These are phyloP conservation scores for Trametes hirsuta DNA, from an alignment of 1,284 basidiomycete species.

Conservation along the genomic window DNA sequence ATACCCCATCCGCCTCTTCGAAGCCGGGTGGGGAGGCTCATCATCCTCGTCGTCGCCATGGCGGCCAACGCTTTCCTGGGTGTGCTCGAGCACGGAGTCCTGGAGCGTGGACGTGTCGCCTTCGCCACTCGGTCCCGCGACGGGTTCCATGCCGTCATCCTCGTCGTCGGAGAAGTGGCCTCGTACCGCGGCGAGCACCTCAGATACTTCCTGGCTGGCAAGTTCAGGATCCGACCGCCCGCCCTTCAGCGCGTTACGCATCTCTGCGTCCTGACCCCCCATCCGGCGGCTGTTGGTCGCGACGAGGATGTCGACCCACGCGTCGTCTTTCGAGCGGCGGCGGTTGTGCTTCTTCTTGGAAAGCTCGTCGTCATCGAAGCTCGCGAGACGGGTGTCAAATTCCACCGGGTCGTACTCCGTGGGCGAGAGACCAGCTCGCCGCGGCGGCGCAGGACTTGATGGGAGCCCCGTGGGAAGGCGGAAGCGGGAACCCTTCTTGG, in stretches of 20 bases:
- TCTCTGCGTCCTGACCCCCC: conserved; percentile 58
- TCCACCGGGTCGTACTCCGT: conserved; percentile 73
- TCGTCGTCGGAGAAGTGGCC: conserved; percentile 54
- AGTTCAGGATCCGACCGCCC: conserved; percentile 66
- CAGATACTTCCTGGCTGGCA: conserved; percentile 70
- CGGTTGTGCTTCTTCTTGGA: conserved; percentile 49
- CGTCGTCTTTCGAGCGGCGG: conserved; percentile 65
- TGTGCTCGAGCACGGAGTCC: conserved; percentile 24
- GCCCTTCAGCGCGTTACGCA: conserved; percentile 41
- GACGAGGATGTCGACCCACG: conserved; percentile 86
- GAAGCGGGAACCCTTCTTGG: conserved; percentile 50
- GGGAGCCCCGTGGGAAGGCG: conserved; percentile 54
- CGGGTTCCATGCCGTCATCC: conserved; percentile 44
- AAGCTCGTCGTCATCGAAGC: conserved; percentile 64
- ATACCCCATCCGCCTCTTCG: conserved; percentile 54
- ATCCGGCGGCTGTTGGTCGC: conserved; percentile 63
- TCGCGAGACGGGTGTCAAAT: conserved; percentile 72
- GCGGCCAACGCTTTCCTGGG: conserved; percentile 13
- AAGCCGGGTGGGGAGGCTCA: conserved; percentile 8
- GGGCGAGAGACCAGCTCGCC: conserved; percentile 55
- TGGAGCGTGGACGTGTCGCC: conserved; percentile 27
- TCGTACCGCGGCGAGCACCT: conserved; percentile 68
- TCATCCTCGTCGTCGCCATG: conserved; percentile 40
- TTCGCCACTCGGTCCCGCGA: conserved; percentile 29
- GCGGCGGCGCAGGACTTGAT: conserved; percentile 46